Percentiles rank a stretch among this genome's conserved stretches.
These are phyloP conservation scores for Herpetomonas muscarum DNA, from an alignment of 208 protist genomes.

Conservation along the genomic window DNA sequence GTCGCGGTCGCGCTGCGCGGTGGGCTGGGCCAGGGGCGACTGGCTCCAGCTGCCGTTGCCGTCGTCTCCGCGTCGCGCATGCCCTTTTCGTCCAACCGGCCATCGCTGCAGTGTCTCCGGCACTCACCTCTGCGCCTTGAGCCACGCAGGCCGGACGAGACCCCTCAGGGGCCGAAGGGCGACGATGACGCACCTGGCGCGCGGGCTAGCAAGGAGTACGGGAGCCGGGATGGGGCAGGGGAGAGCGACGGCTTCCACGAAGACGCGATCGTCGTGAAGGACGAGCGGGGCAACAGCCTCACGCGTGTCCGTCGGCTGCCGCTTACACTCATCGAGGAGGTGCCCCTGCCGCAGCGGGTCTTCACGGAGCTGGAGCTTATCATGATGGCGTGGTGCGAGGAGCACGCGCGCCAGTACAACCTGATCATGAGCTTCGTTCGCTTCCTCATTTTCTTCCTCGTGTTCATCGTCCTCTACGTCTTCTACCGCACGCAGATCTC, in stretches of 20 bases:
- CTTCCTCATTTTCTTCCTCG: constrained; percentile 56
- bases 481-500: constrained; percentile 80
- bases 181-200: neutral
- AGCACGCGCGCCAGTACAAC: constrained; percentile 76
- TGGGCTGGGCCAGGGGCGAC: too few species aligned
- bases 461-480: constrained; percentile 78
- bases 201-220: constrained; percentile 14
- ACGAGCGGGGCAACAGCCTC: constrained; percentile 65
- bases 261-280: constrained; percentile 51
- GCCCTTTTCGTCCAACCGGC: too few species aligned
- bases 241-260: constrained; percentile 40
- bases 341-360: constrained; percentile 67
- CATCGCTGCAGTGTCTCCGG: too few species aligned
- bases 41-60: too few species aligned
- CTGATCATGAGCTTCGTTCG: constrained; percentile 60
- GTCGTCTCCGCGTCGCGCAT: too few species aligned
- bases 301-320: constrained; percentile 62
- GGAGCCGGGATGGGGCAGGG: neutral
- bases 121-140: too few species aligned
- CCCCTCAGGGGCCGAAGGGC: too few species aligned
- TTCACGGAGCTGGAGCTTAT: constrained; percentile 80
- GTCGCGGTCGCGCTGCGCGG: too few species aligned
- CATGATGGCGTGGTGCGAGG: constrained; percentile 89
- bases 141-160: too few species aligned
- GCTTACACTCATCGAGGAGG: constrained; percentile 81